Percentiles rank a stretch among this genome's conserved stretches.
phyloP scores from a whole-genome alignment of 2,329 filamentous ascomycete genomes.

The Cordyceps pruinosa region DNA sequence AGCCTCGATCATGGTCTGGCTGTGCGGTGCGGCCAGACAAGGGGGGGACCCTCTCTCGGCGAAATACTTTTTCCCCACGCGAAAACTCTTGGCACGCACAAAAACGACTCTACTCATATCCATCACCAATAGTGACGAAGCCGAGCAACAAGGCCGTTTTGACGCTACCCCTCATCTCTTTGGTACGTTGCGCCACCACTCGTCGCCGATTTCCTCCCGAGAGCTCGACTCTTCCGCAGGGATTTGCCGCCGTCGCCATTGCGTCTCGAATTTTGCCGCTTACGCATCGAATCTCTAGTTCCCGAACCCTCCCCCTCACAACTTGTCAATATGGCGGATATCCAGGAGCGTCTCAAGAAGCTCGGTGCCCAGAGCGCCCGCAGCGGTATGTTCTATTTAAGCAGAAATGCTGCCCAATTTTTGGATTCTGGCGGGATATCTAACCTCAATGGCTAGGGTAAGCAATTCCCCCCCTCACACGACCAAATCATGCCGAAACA shows the following conservation, averaged over 20 bases:
- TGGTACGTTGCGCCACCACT: conserved; percentile 25
- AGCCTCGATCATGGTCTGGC: not conserved
- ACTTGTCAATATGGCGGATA: conserved; percentile 43
- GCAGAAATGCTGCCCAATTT: conserved; percentile 14
- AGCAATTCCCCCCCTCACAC: conserved; percentile 18
- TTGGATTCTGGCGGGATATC: conserved; percentile 12
- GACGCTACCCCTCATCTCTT: conserved; percentile 24
- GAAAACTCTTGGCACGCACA: conserved; percentile 42
- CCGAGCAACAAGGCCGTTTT: conserved; percentile 11
- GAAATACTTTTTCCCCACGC: conserved; percentile 32
- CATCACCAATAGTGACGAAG: conserved; percentile 15
- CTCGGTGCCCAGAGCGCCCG: conserved; percentile 41
- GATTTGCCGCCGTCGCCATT: not conserved
- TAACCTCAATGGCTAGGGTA: conserved; percentile 28
- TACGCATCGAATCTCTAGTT: conserved; percentile 18
- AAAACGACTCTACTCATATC: conserved; percentile 25
- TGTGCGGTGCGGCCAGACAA: not conserved
- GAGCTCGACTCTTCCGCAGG: conserved; percentile 12
- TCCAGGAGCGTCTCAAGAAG: conserved; percentile 56
- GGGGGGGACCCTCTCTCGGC: conserved; percentile 15
- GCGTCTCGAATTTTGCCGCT: conserved; percentile 12
- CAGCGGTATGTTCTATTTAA: conserved; percentile 55
- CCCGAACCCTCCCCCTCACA: conserved; percentile 25
- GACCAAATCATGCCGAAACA: not conserved
- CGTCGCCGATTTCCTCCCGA: conserved; percentile 8